Conservation (phyloP, 345 rosid species). For the Citrus reticulata region DNA sequence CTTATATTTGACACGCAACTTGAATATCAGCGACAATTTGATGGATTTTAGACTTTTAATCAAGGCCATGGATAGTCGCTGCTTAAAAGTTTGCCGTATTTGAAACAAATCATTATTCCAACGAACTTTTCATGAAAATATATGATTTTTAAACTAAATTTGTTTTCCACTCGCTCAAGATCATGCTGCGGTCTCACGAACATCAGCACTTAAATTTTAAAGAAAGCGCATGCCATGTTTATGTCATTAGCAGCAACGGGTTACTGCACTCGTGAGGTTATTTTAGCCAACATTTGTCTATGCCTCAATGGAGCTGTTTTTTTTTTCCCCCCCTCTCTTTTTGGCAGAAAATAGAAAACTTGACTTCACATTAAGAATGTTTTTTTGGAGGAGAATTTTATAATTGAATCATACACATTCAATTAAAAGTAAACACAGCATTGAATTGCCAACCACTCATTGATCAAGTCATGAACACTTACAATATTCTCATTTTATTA, state of each 20-base stretch:
- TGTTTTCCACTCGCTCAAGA: not conserved
- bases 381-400: no score
- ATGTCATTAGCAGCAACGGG: not conserved
- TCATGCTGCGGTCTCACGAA: not conserved
- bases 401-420: no score
- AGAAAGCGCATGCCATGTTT: not conserved
- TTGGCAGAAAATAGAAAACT: not conserved
- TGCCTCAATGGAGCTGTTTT: not conserved
- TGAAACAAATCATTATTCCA: no score
- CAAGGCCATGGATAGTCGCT: not conserved
- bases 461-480: no score
- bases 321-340: no score
- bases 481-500: no score
- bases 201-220: constrained; percentile 1
- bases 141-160: no score
- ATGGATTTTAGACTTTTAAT: not conserved
- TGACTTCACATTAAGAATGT: not conserved
- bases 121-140: no score
- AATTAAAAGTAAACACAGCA: no score
- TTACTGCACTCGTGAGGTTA: not conserved
- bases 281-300: not conserved
- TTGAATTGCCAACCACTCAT: no score
- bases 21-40: not conserved
- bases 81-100: no score
- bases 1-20: not conserved